Conservation (phyloP, 768 basidiomycete genomes). For the Auriscalpium microsporum region DNA sequence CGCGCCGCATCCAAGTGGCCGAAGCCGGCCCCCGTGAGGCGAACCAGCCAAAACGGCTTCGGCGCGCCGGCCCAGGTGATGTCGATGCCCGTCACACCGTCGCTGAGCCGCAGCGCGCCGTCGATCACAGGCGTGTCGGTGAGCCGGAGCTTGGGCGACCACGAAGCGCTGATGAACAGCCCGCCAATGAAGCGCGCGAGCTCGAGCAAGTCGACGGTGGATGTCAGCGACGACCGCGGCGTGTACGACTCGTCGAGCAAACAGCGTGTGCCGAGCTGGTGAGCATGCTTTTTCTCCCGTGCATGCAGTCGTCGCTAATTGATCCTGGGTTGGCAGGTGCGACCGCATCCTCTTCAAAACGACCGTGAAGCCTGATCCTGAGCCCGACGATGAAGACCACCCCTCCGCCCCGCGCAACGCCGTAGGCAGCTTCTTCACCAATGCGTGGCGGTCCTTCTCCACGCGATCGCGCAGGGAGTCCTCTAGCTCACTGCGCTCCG, state of each 20-base stretch:
- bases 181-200: background rate
- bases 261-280: slow-evolving; percentile 81
- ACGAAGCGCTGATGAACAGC: background rate
- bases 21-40: background rate
- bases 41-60: background rate
- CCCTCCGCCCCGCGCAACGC: slow-evolving; percentile 23
- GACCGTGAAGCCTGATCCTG: slow-evolving; percentile 43
- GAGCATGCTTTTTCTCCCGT: slow-evolving; percentile 16
- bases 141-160: background rate
- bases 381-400: slow-evolving; percentile 31
- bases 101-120: background rate
- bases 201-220: slow-evolving; percentile 4
- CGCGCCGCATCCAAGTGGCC: background rate
- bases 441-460: slow-evolving; percentile 16
- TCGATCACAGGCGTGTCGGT: background rate
- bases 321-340: slow-evolving; percentile 42
- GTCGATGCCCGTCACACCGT: background rate
- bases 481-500: slow-evolving; percentile 5
- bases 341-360: slow-evolving; percentile 81
- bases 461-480: background rate
- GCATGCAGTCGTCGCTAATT: background rate
- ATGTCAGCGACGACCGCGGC: slow-evolving; percentile 41
- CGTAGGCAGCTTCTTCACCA: slow-evolving; percentile 10
- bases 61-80: background rate
- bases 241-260: slow-evolving; percentile 79